These are phyloP conservation scores for Nepenthes gracilis DNA, from an alignment of 148 eudicot species.

Conservation along the genomic window DNA sequence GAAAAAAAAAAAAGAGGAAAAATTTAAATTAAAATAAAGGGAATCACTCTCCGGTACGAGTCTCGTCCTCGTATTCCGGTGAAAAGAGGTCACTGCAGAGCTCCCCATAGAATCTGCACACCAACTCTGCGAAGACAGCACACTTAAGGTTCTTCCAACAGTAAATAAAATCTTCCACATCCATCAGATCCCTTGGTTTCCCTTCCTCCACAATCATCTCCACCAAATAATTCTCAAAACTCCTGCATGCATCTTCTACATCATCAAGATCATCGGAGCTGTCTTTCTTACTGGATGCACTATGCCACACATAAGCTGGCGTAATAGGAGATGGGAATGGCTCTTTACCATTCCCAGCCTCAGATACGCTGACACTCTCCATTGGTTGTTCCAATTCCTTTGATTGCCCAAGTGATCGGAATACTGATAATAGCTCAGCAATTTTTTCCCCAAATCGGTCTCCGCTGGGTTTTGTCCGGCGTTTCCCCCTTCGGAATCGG, in stretches of 20 bases:
- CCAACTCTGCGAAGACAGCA: conserved; percentile 66
- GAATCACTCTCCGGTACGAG: neutral
- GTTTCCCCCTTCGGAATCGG: conserved; percentile 3
- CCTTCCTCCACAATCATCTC: conserved; percentile 81
- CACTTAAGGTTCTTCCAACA: conserved; percentile 71
- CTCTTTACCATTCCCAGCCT: conserved; percentile 28
- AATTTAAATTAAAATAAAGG: too few relatives aligned
- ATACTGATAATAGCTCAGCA: conserved; percentile 25
- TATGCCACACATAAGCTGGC: conserved; percentile 31
- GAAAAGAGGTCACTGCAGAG: conserved; percentile 64
- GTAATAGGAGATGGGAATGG: conserved; percentile 57
- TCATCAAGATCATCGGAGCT: conserved; percentile 18
- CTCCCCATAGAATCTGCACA: conserved; percentile 77
- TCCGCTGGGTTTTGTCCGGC: conserved; percentile 7
- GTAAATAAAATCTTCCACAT: conserved; percentile 68
- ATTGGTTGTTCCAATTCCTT: conserved; percentile 43
- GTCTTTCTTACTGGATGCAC: conserved; percentile 15
- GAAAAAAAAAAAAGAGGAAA: too few relatives aligned
- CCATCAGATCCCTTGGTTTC: conserved; percentile 44
- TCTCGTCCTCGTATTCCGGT: conserved; percentile 22
- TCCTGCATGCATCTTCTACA: conserved; percentile 48
- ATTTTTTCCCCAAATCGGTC: conserved; percentile 20
- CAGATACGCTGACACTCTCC: conserved; percentile 32
- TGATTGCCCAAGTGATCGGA: conserved; percentile 23
- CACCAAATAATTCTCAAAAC: conserved; percentile 64